Conservation (phyloP, 2,329 filamentous ascomycete species). For the Aureobasidium sp. region DNA sequence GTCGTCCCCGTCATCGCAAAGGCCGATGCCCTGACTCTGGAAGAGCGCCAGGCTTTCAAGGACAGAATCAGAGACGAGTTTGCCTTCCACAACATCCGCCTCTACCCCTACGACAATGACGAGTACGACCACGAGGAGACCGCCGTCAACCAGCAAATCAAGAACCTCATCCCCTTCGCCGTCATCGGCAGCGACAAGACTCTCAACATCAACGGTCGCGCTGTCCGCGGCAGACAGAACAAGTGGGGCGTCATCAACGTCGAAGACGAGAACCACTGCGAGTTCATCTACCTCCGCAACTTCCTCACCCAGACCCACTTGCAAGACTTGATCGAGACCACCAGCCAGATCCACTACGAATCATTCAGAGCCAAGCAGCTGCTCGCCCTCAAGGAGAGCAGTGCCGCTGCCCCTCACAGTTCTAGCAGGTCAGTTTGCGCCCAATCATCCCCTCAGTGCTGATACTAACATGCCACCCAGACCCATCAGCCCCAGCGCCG, state of each 20-base stretch:
- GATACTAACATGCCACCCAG: conserved; percentile 15
- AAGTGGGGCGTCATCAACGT: conserved; percentile 99
- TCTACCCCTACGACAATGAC: conserved; percentile 99
- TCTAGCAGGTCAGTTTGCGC: conserved; percentile 54
- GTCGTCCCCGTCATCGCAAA: conserved; percentile 99
- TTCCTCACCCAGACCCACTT: conserved; percentile 98
- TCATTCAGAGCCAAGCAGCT: conserved; percentile 99
- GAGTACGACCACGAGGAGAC: conserved; percentile 97
- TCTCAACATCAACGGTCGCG: conserved; percentile 94
- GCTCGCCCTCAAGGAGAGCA: conserved; percentile 95
- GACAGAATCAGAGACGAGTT: conserved; percentile 99
- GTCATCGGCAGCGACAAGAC: conserved; percentile 97
- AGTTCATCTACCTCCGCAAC: conserved; percentile 97
- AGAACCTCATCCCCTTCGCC: conserved; percentile 94
- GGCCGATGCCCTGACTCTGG: conserved; percentile 89
- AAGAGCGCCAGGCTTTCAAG: conserved; percentile 96
- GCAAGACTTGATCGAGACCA: conserved; percentile 98
- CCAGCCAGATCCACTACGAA: conserved; percentile 99
- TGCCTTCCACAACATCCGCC: conserved; percentile 98
- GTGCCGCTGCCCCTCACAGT: conserved; percentile 65
- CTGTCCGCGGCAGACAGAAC: conserved; percentile 96
- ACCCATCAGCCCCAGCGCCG: conserved; percentile 90
- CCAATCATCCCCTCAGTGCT: background rate
- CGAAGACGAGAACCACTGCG: conserved; percentile 98
- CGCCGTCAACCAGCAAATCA: conserved; percentile 88